Evolutionary conservation across 1,139 yeast genomes (phyloP).

Genomic region (Geotrichum phurueaensis): DNA sequence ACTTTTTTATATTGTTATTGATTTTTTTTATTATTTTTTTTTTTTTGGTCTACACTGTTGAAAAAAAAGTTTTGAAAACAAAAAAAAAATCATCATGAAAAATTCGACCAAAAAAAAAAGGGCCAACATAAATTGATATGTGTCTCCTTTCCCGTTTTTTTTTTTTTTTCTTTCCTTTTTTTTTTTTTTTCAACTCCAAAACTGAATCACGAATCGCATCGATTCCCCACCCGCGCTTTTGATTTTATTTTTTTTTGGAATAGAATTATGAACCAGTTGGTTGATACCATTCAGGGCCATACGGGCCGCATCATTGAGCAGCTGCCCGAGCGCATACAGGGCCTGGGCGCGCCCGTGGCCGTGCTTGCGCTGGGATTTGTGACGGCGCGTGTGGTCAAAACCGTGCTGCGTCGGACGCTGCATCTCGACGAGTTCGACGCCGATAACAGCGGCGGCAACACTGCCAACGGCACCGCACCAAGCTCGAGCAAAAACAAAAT

Average conservation of each 20-base stretch:
- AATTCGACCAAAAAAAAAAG: too few relatives aligned
- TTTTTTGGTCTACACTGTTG: too few relatives aligned
- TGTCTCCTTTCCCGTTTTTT: background rate
- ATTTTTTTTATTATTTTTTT: too few relatives aligned
- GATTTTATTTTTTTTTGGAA: too few relatives aligned
- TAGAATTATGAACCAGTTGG: background rate
- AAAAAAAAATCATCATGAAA: too few relatives aligned
- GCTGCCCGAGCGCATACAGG: background rate
- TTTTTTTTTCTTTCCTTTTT: background rate
- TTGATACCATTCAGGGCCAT: background rate
- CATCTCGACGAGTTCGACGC: background rate
- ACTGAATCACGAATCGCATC: too few relatives aligned
- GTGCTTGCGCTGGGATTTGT: slow-evolving; percentile 10
- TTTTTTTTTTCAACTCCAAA: too few relatives aligned
- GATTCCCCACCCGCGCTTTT: too few relatives aligned
- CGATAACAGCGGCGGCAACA: background rate
- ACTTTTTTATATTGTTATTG: too few relatives aligned
- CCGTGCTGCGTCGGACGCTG: background rate
- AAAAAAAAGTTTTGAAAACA: too few relatives aligned
- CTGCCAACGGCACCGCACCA: background rate
- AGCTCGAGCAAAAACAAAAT: background rate
- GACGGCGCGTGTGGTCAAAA: slow-evolving; percentile 1
- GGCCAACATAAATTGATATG: background rate
- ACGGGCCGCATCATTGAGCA: background rate
- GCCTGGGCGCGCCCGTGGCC: background rate